A percentile compares a stretch with the other conserved stretches of the same genome.
Conservation (phyloP, 108 stramenopile genomes). For the Pseudonitzschia delicatissima region DNA sequence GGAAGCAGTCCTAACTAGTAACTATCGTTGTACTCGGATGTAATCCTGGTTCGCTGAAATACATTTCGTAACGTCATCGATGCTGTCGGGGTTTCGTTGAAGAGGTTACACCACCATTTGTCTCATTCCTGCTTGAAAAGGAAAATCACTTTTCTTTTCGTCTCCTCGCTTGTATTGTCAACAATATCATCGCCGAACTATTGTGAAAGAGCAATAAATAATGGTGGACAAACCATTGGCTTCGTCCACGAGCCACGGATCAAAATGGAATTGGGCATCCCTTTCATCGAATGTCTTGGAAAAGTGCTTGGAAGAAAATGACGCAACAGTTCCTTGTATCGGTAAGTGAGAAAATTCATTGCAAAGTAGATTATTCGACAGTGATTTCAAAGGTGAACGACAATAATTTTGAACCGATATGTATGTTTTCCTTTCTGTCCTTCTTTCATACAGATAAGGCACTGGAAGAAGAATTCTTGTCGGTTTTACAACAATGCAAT, state of each 20-base stretch:
- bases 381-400: background rate
- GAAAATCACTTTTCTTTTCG: no score
- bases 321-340: background rate
- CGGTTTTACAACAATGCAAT: background rate
- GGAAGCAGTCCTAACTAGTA: no score
- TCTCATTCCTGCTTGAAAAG: no score
- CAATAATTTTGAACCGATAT: background rate
- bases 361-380: background rate
- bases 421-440: no score
- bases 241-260: background rate
- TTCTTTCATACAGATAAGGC: background rate
- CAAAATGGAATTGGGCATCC: background rate
- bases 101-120: no score
- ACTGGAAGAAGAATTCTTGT: background rate
- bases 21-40: no score
- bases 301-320: background rate
- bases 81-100: no score
- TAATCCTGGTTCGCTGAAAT: no score
- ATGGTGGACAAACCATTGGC: background rate
- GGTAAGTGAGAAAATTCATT: background rate
- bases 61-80: no score
- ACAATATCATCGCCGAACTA: no score
- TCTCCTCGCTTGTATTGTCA: no score
- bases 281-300: background rate
- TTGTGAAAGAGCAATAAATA: no score